Base-by-base conservation (phyloP, 2,329 filamentous ascomycete species). In the Colletotrichum coccodes region DNA sequence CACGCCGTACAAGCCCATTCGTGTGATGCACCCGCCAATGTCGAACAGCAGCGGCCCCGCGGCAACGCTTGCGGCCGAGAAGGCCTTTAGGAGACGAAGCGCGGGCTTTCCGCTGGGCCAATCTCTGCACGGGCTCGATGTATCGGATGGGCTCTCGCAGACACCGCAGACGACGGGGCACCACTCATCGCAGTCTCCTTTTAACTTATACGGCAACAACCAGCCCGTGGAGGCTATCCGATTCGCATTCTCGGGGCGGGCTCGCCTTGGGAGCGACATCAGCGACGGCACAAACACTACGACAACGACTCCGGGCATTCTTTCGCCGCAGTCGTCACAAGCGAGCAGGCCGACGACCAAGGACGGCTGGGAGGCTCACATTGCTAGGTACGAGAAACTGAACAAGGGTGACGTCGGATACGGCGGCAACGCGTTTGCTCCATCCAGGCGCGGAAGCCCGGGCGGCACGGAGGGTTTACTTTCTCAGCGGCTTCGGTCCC, bases 1-100 rank as follows among this genome's bases (percentile, higher is more conserved):
- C 77, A 93, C 91, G 63, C 86, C 91, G 1, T 98, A 97, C 82
- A 97, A 95, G 77, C 89, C 92, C 3, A 80, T 85, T 42, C 82
- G 87, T 7, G 82, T 85, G 36, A 87, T 87, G 84, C 80, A 82
- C 23, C 77, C 76, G 49, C 77, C 82, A 0, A 73, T 76, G 3
- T 77, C 77, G 4, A 73, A 72, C 1, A 76, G 78, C 5, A 81
- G 79, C 54, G 81, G 83, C 0, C 78, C 83, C 3, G 85, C 81
- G 38, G 82, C 87, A 26, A 86, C 81, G 70, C 78, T 89, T 3
- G 84, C 84, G n/a, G 83, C 84, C 30, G 91, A 92, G 46, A 90
- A 88, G 74, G 86, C 87, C 4, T 86, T 83, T 63, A 83, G 87
- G 63, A 83, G 89, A 73, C 83, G 87, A 49, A 91, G 89, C 71